Conservation (phyloP, 805 yeast species). For the Starmerella stigmatis region DNA sequence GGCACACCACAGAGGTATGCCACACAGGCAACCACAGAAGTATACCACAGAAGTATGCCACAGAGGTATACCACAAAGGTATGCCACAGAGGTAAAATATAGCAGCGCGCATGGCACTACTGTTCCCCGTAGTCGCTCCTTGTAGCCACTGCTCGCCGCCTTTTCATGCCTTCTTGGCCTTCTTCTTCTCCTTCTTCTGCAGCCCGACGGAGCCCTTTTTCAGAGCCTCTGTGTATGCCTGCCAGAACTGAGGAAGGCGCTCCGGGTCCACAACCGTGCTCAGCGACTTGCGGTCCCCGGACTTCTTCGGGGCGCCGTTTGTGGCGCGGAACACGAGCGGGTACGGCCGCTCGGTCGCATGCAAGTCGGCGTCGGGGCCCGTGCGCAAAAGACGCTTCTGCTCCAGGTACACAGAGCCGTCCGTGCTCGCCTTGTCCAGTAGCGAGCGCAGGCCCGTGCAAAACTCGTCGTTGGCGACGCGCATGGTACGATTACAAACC, state of each 20-base stretch:
- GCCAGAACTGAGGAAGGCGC: slow-evolving; percentile 65
- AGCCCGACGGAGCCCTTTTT: slow-evolving; percentile 67
- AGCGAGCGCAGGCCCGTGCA: slow-evolving; percentile 25
- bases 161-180: slow-evolving; percentile 30
- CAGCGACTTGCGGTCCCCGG: slow-evolving; percentile 42
- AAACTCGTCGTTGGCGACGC: slow-evolving; percentile 27
- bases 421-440: slow-evolving; percentile 24
- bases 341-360: slow-evolving; percentile 33
- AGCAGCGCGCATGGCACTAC: neutral
- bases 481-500: slow-evolving; percentile 8
- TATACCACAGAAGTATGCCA: no score
- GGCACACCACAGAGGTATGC: no score
- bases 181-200: slow-evolving; percentile 71
- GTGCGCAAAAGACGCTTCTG: slow-evolving; percentile 30
- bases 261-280: slow-evolving; percentile 61
- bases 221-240: slow-evolving; percentile 54
- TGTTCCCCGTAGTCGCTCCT: neutral
- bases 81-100: no score
- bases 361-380: slow-evolving; percentile 19
- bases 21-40: no score
- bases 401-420: slow-evolving; percentile 32
- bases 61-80: no score
- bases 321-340: slow-evolving; percentile 61
- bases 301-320: slow-evolving; percentile 44
- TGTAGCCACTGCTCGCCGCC: no score